Evolutionary conservation across 441 rosid genomes (phyloP).

Genomic region (Gossypium schwendimanii): DNA sequence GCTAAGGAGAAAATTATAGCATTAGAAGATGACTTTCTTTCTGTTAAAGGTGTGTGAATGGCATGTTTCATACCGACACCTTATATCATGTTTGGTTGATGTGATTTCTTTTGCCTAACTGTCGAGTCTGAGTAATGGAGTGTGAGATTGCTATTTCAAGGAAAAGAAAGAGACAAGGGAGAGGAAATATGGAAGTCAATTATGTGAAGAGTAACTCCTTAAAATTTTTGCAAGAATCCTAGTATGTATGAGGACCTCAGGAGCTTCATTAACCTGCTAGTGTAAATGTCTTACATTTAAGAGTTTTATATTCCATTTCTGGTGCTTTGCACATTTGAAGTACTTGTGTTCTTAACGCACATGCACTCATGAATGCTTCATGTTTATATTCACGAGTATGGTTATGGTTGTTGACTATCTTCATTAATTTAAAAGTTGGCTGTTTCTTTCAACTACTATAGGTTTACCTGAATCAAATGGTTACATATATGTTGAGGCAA

Average conservation of each 20-base stretch:
- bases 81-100: background rate
- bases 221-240: background rate
- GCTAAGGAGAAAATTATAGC: background rate
- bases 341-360: background rate
- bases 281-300: background rate
- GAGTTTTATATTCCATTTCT: background rate
- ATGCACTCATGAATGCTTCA: background rate
- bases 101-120: background rate
- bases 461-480: conserved; percentile 90
- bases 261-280: background rate
- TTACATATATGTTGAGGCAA: conserved; percentile 89
- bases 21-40: background rate
- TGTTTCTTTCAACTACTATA: conserved; percentile 26
- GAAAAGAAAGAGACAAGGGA: background rate
- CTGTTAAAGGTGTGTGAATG: background rate
- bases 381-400: background rate
- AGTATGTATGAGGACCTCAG: background rate
- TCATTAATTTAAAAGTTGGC: conserved; percentile 1
- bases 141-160: background rate
- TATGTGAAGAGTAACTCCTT: background rate
- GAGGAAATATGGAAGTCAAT: background rate
- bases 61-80: background rate
- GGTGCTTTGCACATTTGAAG: background rate
- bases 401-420: background rate
- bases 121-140: background rate